These are phyloP conservation scores for Aspergillus carlsbadensis DNA, from an alignment of 495 filamentous ascomycete genomes.

Conservation along the genomic window DNA sequence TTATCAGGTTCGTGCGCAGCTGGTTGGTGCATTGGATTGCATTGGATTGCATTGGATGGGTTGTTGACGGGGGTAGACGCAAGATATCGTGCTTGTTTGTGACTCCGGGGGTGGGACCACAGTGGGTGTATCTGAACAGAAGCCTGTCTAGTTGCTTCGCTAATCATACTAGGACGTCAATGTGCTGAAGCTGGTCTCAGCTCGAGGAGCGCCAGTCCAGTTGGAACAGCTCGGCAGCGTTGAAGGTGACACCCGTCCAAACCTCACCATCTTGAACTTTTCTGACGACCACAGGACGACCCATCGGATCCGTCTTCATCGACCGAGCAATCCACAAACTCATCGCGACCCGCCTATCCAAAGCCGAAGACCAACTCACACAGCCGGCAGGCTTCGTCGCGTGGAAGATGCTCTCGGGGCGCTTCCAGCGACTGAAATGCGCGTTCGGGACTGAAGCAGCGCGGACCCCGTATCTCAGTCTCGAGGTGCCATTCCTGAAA, in stretches of 20 bases:
- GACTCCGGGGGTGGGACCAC: slow-evolving; percentile 58
- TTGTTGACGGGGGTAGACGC: slow-evolving; percentile 17
- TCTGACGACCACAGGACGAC: slow-evolving; percentile 21
- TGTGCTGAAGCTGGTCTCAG: slow-evolving; percentile 32
- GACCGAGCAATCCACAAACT: slow-evolving; percentile 31
- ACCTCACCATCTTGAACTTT: background rate
- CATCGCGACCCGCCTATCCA: slow-evolving; percentile 23
- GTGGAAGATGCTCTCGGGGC: slow-evolving; percentile 35
- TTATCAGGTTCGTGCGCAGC: slow-evolving; percentile 21
- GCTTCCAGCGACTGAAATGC: slow-evolving; percentile 41
- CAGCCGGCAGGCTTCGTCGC: slow-evolving; percentile 24
- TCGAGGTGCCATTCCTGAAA: slow-evolving; percentile 31
- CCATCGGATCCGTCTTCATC: slow-evolving; percentile 42
- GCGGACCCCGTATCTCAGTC: slow-evolving; percentile 24
- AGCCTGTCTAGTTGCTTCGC: too few species aligned
- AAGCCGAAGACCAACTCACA: slow-evolving; percentile 21
- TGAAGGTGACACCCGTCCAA: slow-evolving; percentile 25
- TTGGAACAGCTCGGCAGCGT: slow-evolving; percentile 40
- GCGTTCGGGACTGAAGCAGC: slow-evolving; percentile 34
- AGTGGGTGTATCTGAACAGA: too few species aligned
- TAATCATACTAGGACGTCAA: slow-evolving; percentile 34
- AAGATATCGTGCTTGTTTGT: slow-evolving; percentile 53
- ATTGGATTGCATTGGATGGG: background rate
- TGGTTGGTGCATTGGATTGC: background rate
- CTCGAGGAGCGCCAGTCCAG: slow-evolving; percentile 25